These are phyloP conservation scores for Beauveria sp. DNA, from an alignment of 2,329 filamentous ascomycete genomes.

Conservation along the genomic window DNA sequence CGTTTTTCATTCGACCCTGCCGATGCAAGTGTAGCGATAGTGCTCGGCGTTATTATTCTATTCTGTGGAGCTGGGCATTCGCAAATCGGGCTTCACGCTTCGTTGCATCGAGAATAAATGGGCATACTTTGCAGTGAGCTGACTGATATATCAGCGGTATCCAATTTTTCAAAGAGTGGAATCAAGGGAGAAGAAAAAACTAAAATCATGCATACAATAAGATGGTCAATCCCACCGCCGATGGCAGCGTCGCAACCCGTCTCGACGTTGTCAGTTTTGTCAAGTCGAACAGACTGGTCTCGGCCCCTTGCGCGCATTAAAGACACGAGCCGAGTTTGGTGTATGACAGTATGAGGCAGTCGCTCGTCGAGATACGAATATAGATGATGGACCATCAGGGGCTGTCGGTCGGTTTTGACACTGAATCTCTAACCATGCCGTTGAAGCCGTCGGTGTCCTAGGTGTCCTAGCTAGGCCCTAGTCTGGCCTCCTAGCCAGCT, in stretches of 20 bases:
- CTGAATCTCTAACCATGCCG: constrained; percentile 31
- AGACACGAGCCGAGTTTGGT: constrained; percentile 28
- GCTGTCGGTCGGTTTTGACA: constrained; percentile 27
- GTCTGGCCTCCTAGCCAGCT: background rate
- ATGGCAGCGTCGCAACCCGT: constrained; percentile 20
- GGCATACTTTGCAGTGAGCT: background rate
- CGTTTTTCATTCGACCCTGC: background rate
- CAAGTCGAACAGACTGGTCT: constrained; percentile 27
- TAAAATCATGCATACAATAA: constrained; percentile 22
- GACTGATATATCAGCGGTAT: background rate
- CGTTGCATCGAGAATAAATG: background rate
- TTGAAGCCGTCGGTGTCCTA: constrained; percentile 24
- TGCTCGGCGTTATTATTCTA: background rate
- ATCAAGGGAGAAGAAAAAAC: background rate
- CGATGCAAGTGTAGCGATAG: background rate
- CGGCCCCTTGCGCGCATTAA: constrained; percentile 26
- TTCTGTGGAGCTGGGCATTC: background rate
- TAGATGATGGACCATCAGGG: constrained; percentile 28
- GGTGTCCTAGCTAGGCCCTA: background rate
- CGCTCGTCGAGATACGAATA: constrained; percentile 12
- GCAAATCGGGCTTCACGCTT: background rate
- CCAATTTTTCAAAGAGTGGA: background rate
- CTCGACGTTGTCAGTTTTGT: constrained; percentile 25
- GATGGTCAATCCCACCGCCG: constrained; percentile 26
- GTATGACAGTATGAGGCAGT: background rate